Evolutionary conservation across 73 alveolate species (phyloP), one percentile per base, ranked within the genome.

Genomic region (Paramecium sonneborni): DNA sequence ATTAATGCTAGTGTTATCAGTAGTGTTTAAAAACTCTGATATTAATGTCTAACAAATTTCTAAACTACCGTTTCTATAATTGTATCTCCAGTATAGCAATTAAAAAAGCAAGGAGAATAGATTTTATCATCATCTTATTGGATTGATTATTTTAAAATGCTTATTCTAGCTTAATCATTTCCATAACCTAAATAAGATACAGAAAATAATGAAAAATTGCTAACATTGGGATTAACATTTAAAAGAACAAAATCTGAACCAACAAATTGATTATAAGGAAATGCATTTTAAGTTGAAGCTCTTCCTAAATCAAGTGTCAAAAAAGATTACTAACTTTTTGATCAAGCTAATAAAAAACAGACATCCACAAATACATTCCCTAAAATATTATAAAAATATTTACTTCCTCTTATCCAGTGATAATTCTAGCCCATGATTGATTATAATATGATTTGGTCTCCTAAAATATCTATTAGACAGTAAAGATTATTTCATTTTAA

Each of bases 341-440:
- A 88, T 70, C 38, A 3, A 88, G 68, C 23, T 70, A 43, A 58
- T 70, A 88, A 34, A 69, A 37, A 9, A 69, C 89, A 0, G 94
- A 69, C 26, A 88, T 58, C 94, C 94, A 88, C 56, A 88, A 15
- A 69, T 88, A 88, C 35, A 85, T 85, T 20, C 94, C 93, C 85
- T 86, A 5, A 37, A 6, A 20, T 0, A 39, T 1, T 35, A 14
- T 12, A 6, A 4, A 0, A 34, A 28, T 2, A 30, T 1, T 15
- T 74, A 74, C 90, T 72, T 88, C 94, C 37, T 88, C 85, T 32
- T 88, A 88, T 6, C 94, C 94, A 70, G 91, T 38, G 11, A 88
- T 21, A 35, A 88, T 55, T 43, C 85, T 28, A 5, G 39, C 85
- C 94, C 94, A 88, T 28, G 69, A 91, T 3, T 39, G 35, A 1